Percentiles rank a stretch among this genome's conserved stretches.
Evolutionary conservation across 257 asterid genomes (phyloP).

Genomic region (Solanum rostratum): DNA sequence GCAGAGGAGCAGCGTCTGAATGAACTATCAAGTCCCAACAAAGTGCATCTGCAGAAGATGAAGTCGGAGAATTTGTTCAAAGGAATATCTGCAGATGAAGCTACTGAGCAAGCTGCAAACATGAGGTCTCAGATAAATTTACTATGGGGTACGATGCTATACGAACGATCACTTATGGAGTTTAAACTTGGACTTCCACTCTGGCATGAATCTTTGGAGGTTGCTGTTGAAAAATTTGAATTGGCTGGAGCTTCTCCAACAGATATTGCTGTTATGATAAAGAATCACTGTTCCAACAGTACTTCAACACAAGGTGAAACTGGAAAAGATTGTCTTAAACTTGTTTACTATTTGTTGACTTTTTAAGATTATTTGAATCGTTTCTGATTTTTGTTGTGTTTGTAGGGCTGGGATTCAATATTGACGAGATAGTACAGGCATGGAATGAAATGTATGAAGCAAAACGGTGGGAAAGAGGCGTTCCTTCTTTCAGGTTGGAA

Average conservation of each 20-base stretch:
- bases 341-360: not conserved
- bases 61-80: constrained; percentile 28
- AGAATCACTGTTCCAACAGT: constrained; percentile 64
- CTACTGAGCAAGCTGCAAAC: constrained; percentile 45
- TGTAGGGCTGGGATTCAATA: constrained; percentile 74
- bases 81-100: constrained; percentile 50
- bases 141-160: constrained; percentile 77
- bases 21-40: constrained; percentile 24
- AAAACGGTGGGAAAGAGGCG: constrained; percentile 47
- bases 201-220: constrained; percentile 79
- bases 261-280: constrained; percentile 76
- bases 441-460: constrained; percentile 94
- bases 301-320: constrained; percentile 49
- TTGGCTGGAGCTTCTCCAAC: constrained; percentile 84
- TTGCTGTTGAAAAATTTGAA: constrained; percentile 70
- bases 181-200: constrained; percentile 64
- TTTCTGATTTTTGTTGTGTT: constrained; percentile 7
- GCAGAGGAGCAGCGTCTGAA: constrained; percentile 29
- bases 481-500: constrained; percentile 56
- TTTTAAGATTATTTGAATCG: not conserved
- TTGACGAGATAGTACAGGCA: constrained; percentile 79
- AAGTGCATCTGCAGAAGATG: constrained; percentile 35
- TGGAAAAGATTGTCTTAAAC: not conserved
- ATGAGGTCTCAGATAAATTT: constrained; percentile 60
- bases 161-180: constrained; percentile 84